Evolutionary conservation across 139 green algal genomes (phyloP).

Genomic region (Coccomyxa sp.): DNA sequence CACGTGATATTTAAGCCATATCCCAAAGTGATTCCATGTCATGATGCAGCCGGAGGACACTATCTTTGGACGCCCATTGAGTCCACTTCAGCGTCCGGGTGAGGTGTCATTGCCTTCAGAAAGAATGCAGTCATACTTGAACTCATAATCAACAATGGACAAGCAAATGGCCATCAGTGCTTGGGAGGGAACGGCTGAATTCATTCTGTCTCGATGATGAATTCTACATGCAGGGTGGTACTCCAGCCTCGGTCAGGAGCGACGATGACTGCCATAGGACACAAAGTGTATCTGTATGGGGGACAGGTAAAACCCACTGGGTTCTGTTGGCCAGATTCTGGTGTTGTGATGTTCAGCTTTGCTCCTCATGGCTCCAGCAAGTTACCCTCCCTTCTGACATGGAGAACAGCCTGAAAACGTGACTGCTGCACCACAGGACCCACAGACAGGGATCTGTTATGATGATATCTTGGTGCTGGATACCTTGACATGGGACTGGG

Average conservation of each 20-base stretch:
- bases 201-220: neutral
- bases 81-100: neutral
- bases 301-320: slow-evolving; percentile 40
- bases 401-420: too few relatives aligned
- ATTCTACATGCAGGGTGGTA: slow-evolving; percentile 32
- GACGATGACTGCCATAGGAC: slow-evolving; percentile 34
- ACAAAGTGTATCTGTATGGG: slow-evolving; percentile 53
- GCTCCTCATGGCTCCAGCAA: too few relatives aligned
- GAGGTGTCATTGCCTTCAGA: neutral
- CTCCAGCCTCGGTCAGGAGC: slow-evolving; percentile 43
- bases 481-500: slow-evolving; percentile 36
- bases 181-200: too few relatives aligned
- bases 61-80: neutral
- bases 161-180: too few relatives aligned
- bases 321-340: neutral
- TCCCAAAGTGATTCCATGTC: too few relatives aligned
- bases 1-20: too few relatives aligned
- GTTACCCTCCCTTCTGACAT: too few relatives aligned
- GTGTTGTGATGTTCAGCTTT: neutral
- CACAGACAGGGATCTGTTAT: slow-evolving; percentile 37
- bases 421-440: slow-evolving; percentile 27
- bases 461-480: slow-evolving; percentile 51
- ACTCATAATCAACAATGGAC: too few relatives aligned
- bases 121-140: too few relatives aligned
- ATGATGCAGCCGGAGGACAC: neutral